Conservation (phyloP, 2,329 filamentous ascomycete species). For the Helicocarpus griseus region DNA sequence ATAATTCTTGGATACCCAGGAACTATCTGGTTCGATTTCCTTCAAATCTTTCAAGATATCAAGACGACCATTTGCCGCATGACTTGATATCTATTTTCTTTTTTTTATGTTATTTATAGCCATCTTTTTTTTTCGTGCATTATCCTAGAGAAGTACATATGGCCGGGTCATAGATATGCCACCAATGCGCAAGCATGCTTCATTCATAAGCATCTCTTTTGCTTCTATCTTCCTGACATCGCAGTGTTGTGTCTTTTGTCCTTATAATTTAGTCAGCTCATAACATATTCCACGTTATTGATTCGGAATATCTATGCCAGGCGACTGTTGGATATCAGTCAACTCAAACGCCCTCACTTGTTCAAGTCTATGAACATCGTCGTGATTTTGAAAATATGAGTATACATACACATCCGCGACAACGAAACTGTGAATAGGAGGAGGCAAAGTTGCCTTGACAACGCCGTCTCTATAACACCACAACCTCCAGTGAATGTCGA, state of each 20-base stretch:
- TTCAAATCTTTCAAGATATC: not conserved
- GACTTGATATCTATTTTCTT: not conserved
- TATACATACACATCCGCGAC: not conserved
- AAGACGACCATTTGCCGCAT: not conserved
- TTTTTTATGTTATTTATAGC: not conserved
- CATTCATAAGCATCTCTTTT: not conserved
- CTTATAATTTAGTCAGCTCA: too few species aligned
- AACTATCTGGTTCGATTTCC: not conserved
- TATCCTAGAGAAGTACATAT: not conserved
- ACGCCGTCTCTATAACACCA: not conserved
- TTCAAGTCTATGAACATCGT: too few species aligned
- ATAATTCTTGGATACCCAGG: not conserved
- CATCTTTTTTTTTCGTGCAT: not conserved
- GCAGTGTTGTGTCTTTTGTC: too few species aligned
- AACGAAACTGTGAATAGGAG: not conserved
- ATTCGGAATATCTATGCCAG: too few species aligned
- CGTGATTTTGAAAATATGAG: too few species aligned
- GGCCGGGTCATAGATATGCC: not conserved
- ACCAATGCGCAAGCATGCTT: not conserved
- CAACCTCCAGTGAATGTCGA: not conserved
- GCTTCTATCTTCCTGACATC: too few species aligned
- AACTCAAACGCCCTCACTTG: too few species aligned
- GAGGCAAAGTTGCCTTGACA: not conserved
- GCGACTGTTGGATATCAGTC: too few species aligned
- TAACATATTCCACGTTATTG: too few species aligned